Evolutionary conservation across 768 basidiomycete species (phyloP), one percentile per base, ranked within the genome.

Genomic region (Kwoniella shandongensis): DNA sequence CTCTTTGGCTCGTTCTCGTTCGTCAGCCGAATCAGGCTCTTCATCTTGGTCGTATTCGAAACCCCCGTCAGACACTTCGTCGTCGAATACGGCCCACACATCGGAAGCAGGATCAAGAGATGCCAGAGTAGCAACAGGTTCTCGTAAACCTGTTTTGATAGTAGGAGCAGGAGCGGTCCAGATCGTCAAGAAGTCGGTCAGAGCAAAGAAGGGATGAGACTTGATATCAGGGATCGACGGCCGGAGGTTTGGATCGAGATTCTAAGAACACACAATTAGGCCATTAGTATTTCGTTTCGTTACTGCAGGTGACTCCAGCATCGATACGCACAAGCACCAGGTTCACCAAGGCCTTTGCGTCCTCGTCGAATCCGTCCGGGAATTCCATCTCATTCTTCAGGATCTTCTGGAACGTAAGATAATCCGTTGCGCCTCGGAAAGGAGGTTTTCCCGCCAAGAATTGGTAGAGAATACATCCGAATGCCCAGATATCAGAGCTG

Each of bases 391-490:
- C 88, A 44, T 89, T 80, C 42, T 84, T 82, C 77, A 92, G 88
- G 78, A 98, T 89, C 79, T 91, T 91, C 72, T 96, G 87, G 83
- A 91, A 93, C 29, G 88, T 96, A 57, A 96, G 83, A 71, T 93
- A 97, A 58, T 97, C 91, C 0, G 92, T 91, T 12, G 74, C 74
- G 3, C 88, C 92, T 61, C 88, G 84, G 79, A 99, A 99, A 1
- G 92, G 89, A 64, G 93, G 93, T 39, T 84, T 84, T 36, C 93
- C 94, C 12, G 88, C 84, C 49, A 97, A 85, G 81, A 97, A 87
- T 75, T 97, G 93, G 77, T 85, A 98, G 20, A 98, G 77, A 41
- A 97, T 86, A 77, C 94, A 97, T 1, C 92, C 96, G 23, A 96
- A 81, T 4, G 92, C 89, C 94, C 94, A 99, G 10, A 91, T 81